phyloP scores from a whole-genome alignment of 225 moss, liverwort and hornwort species.

The Sphagnum tenellum region DNA sequence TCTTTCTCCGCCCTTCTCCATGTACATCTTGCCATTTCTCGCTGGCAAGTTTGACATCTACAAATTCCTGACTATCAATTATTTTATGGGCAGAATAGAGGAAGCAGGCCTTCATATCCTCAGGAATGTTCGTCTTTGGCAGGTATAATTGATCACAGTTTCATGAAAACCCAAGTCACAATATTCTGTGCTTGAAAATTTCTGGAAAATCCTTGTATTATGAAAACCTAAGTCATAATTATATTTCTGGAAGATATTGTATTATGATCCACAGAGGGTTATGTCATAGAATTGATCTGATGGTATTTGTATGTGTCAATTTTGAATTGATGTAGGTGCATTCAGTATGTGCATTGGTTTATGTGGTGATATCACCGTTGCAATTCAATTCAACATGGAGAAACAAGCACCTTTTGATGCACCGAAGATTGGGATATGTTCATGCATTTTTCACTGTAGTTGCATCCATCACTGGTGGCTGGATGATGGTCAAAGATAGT shows the following conservation, averaged over 20 bases:
- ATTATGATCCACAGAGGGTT: too few relatives aligned
- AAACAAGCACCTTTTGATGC: slow-evolving; percentile 16
- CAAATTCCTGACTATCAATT: slow-evolving; percentile 6
- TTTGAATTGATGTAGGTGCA: slow-evolving; percentile 18
- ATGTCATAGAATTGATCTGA: too few relatives aligned
- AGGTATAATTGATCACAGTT: slow-evolving; percentile 5
- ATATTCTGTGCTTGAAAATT: too few relatives aligned
- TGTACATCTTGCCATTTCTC: slow-evolving; percentile 30
- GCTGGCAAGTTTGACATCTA: slow-evolving; percentile 33
- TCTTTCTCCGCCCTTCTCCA: slow-evolving; percentile 32
- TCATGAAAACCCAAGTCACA: too few relatives aligned
- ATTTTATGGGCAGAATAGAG: background rate
- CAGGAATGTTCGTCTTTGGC: slow-evolving; percentile 35
- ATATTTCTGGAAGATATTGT: too few relatives aligned
- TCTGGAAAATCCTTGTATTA: too few relatives aligned
- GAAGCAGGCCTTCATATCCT: slow-evolving; percentile 23
- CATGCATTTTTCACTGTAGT: slow-evolving; percentile 23
- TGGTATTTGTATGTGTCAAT: too few relatives aligned
- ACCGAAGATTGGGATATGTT: slow-evolving; percentile 32
- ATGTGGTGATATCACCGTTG: slow-evolving; percentile 23
- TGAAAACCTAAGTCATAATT: too few relatives aligned
- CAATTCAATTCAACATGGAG: slow-evolving; percentile 41
- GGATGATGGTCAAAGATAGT: slow-evolving; percentile 5
- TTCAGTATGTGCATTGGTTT: slow-evolving; percentile 20
- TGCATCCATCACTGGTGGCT: slow-evolving; percentile 18